Evolutionary conservation across 352 stramenopile genomes (phyloP).

Genomic region (Globisporangium apiculatum): DNA sequence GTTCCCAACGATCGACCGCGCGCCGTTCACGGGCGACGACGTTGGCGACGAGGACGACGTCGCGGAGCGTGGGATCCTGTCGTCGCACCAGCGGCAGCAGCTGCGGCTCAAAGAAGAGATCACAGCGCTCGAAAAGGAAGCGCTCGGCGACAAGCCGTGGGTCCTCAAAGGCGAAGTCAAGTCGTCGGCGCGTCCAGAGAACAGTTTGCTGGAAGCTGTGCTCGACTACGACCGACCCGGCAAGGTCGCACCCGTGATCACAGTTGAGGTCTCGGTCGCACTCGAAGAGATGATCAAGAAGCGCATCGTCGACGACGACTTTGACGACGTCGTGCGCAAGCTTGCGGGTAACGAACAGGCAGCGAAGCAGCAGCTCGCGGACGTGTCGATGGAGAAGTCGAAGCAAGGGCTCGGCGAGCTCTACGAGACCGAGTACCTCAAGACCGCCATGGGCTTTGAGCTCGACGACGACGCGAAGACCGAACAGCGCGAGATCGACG

Average conservation of each 20-base stretch:
- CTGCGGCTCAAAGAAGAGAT: constrained; percentile 77
- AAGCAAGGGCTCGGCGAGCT: constrained; percentile 90
- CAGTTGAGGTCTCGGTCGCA: constrained; percentile 86
- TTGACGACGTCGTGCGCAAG: constrained; percentile 92
- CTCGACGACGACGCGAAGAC: constrained; percentile 88
- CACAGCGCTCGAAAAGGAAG: constrained; percentile 78
- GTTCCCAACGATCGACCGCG: constrained; percentile 42
- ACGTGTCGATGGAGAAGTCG: constrained; percentile 91
- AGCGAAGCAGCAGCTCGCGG: constrained; percentile 83
- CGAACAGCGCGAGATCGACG: constrained; percentile 92
- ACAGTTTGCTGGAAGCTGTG: constrained; percentile 91
- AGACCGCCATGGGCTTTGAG: constrained; percentile 91
- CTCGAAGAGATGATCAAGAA: constrained; percentile 94
- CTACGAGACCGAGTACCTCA: constrained; percentile 95
- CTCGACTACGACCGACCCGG: constrained; percentile 91
- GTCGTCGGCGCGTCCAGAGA: constrained; percentile 79
- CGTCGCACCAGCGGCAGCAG: constrained; percentile 64
- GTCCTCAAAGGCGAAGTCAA: constrained; percentile 89
- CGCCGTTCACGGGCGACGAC: constrained; percentile 37
- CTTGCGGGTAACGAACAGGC: constrained; percentile 70
- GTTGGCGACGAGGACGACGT: constrained; percentile 59
- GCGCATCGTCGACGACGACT: constrained; percentile 92
- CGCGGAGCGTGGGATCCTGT: constrained; percentile 76
- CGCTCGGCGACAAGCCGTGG: constrained; percentile 92
- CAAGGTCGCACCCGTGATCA: constrained; percentile 90